Base-by-base conservation (phyloP, 441 rosid genomes). In the Pelargonium cotyledonis region DNA sequence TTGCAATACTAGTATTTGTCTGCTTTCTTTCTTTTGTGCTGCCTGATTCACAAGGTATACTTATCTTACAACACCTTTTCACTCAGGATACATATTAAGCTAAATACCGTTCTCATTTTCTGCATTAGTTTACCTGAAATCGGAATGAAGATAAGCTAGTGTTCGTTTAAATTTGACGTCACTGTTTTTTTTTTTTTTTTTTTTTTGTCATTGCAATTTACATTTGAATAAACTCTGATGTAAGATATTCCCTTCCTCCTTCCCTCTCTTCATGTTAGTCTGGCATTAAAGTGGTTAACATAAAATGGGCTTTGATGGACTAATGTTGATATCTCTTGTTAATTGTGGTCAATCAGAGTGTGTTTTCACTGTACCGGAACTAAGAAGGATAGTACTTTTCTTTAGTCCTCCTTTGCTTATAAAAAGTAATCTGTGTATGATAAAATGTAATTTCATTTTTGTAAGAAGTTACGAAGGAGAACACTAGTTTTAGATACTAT, bases 11-110 rank as follows among this genome's bases (percentile, higher is more conserved):
- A 49, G 18, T 49, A 49, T 49, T 49, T 49, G 16, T 49, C 57
- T 49, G 57, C 57, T 49, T 49, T 49, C 57, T 12, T 49, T 49
- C 57, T 12, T 49, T 49, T 49, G 57, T 49, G 57, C 7, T 49
- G 57, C 57, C 57, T 49, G 57, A 49, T 49, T 49, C 57, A 12
- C 57, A 49, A 49, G 57, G 57, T 49, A 49, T 49, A 49, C 14
- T 49, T 16, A 6, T 49, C 57, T n/a, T 49, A 23, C 2, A 2
- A 23, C 26, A 23, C 26, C 26, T 23, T 0, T 23, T 23, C 26
- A 23, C 26, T 23, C 26, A 23, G 26, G 26, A 23, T 23, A 23
- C 26, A 23, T 23, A 23, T 23, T 23, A 23, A 23, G 26, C 26
- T 23, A 23, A 23, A 23, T 23, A 23, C 26, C 26, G 26, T 2